Evolutionary conservation across 169 alveolate genomes (phyloP).

Genomic region (Theileria luwenshuni): DNA sequence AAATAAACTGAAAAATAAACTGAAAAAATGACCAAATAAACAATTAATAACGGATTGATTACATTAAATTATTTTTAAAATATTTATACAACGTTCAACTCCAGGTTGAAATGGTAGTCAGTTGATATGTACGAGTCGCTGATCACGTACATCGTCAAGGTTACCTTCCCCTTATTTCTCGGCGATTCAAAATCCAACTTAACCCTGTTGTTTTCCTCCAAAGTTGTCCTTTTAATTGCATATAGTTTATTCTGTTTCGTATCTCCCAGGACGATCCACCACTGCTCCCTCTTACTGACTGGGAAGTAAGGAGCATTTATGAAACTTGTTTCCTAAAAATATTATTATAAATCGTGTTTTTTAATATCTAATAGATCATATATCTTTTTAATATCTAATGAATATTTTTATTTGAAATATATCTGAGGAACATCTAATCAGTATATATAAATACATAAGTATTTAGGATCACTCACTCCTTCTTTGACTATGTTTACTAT

Average conservation of each 20-base stretch:
- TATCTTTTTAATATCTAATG: neutral
- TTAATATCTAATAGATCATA: neutral
- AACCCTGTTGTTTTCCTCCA: slow-evolving; percentile 65
- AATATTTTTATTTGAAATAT: no score
- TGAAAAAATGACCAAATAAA: no score
- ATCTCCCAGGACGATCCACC: slow-evolving; percentile 99
- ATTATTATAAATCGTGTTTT: slow-evolving; percentile 16
- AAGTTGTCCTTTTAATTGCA: slow-evolving; percentile 86
- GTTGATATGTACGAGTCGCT: slow-evolving; percentile 84
- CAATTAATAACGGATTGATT: no score
- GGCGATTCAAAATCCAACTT: slow-evolving; percentile 85
- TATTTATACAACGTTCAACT: slow-evolving; percentile 34
- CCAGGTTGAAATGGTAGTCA: slow-evolving; percentile 70
- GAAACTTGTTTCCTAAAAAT: slow-evolving; percentile 81
- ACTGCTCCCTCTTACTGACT: slow-evolving; percentile 94
- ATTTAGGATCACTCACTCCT: slow-evolving; percentile 48
- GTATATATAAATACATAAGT: slow-evolving; percentile 67
- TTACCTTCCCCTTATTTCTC: slow-evolving; percentile 75
- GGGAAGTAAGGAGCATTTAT: slow-evolving; percentile 94
- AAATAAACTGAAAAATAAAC: no score
- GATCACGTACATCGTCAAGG: slow-evolving; percentile 76
- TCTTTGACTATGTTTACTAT: slow-evolving; percentile 51
- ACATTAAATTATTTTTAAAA: neutral
- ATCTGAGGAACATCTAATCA: no score
- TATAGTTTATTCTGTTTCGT: slow-evolving; percentile 83